These are phyloP conservation scores for Fistulinella staudtii DNA, from an alignment of 1,284 basidiomycete species.

Conservation along the genomic window DNA sequence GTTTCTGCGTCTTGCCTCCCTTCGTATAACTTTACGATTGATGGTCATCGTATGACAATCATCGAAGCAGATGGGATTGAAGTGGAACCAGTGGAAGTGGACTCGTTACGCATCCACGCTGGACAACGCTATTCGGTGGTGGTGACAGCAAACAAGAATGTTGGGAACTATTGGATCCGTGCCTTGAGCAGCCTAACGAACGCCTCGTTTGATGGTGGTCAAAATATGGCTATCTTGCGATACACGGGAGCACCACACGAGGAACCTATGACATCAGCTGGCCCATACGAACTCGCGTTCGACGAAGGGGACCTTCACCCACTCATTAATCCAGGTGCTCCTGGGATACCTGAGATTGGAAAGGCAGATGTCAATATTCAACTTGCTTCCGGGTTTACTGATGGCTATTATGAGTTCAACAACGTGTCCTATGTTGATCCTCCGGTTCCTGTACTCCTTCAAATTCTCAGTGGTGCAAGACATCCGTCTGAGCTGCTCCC, in stretches of 20 bases:
- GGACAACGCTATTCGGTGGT: constrained; percentile 36
- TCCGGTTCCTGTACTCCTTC: not conserved
- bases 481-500: constrained; percentile 18
- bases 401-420: constrained; percentile 4
- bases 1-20: constrained; percentile 31
- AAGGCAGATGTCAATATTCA: constrained; percentile 23
- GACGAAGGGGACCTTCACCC: constrained; percentile 32
- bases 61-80: constrained; percentile 46
- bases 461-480: constrained; percentile 18
- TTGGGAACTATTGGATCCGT: constrained; percentile 43
- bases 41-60: constrained; percentile 38
- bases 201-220: constrained; percentile 18
- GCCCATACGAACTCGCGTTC: constrained; percentile 24
- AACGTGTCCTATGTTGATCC: not conserved
- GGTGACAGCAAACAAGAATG: constrained; percentile 26
- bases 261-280: constrained; percentile 38
- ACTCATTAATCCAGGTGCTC: constrained; percentile 27
- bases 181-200: constrained; percentile 10
- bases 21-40: constrained; percentile 36
- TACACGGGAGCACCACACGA: constrained; percentile 40
- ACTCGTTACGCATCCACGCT: constrained; percentile 36
- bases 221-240: constrained; percentile 41
- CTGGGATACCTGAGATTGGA: constrained; percentile 19
- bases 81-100: constrained; percentile 37
- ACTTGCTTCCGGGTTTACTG: constrained; percentile 8